Percentiles rank a stretch among this genome's conserved stretches.
These are phyloP conservation scores for Platanthera guangdongensis DNA, from an alignment of 106 monocot genomes.

Conservation along the genomic window DNA sequence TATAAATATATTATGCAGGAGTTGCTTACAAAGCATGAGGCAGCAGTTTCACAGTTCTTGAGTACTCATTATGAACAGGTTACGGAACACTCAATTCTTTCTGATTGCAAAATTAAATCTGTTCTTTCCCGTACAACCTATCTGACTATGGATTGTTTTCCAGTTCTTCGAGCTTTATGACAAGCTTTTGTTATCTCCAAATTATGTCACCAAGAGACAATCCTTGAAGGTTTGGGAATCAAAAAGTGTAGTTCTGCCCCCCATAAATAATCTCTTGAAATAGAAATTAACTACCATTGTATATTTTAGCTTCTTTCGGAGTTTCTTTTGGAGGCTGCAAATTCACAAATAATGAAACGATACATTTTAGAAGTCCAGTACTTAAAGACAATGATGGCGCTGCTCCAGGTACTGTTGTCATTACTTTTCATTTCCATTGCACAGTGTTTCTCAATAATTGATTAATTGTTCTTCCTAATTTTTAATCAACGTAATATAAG, in stretches of 20 bases:
- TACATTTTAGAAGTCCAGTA: constrained; percentile 74
- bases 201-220: constrained; percentile 94
- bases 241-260: not conserved
- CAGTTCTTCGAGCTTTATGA: constrained; percentile 95
- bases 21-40: constrained; percentile 91
- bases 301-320: constrained; percentile 79
- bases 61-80: constrained; percentile 78
- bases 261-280: constrained; percentile 3
- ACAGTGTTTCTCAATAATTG: not conserved
- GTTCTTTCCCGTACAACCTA: constrained; percentile 5
- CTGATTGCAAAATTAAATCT: not conserved
- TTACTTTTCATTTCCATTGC: not conserved
- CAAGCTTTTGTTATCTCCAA: constrained; percentile 61
- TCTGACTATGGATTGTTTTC: constrained; percentile 24
- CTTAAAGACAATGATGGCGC: constrained; percentile 61
- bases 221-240: constrained; percentile 79
- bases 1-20: constrained; percentile 48
- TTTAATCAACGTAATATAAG: not conserved
- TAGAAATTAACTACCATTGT: constrained; percentile 1
- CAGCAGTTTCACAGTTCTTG: constrained; percentile 70
- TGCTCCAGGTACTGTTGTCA: constrained; percentile 65
- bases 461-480: constrained; percentile 3
- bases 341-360: constrained; percentile 88
- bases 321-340: constrained; percentile 88
- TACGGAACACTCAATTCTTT: not conserved